A percentile compares a stretch with the other conserved stretches of the same genome.
Conservation (phyloP, 192 early-diverging fungal genomes). For the Lobulomyces angularis region DNA sequence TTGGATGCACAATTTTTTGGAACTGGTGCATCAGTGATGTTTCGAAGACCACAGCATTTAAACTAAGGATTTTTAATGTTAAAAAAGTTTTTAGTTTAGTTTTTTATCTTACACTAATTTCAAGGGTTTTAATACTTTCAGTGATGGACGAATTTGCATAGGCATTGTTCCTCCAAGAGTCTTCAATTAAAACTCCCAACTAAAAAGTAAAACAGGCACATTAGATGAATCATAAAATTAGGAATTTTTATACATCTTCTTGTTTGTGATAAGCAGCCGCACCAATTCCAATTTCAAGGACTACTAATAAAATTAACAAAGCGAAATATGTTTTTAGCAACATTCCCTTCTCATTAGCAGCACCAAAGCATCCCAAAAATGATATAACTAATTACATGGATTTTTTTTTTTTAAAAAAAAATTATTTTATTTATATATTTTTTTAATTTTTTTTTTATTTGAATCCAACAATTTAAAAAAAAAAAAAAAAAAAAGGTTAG, state of each 20-base stretch:
- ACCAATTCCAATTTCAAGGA: slow-evolving; percentile 37
- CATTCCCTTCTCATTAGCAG: slow-evolving; percentile 51
- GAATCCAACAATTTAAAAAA: too few species aligned
- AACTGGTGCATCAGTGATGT: slow-evolving; percentile 10
- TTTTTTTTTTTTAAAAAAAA: too few species aligned
- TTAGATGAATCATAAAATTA: too few species aligned
- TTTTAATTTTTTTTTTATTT: too few species aligned
- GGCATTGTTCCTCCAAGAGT: slow-evolving; percentile 49
- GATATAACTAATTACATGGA: too few species aligned
- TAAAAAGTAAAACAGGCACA: slow-evolving; percentile 5
- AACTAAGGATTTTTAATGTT: too few species aligned
- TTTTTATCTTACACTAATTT: too few species aligned
- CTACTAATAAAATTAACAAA: slow-evolving; percentile 31
- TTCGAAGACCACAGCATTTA: slow-evolving; percentile 34
- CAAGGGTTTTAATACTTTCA: slow-evolving; percentile 2
- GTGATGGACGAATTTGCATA: slow-evolving; percentile 7
- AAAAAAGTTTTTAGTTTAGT: too few species aligned
- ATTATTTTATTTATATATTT: too few species aligned
- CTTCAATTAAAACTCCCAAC: slow-evolving; percentile 54
- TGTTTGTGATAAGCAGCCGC: slow-evolving; percentile 37
- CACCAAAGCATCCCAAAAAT: too few species aligned
- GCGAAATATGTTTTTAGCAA: slow-evolving; percentile 48
- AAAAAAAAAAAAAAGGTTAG: too few species aligned
- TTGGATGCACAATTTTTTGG: slow-evolving; percentile 18
- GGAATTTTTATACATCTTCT: slow-evolving; percentile 9